These are phyloP conservation scores for Jamesozyma jinghongensis DNA, from an alignment of 805 yeast genomes.

Conservation along the genomic window DNA sequence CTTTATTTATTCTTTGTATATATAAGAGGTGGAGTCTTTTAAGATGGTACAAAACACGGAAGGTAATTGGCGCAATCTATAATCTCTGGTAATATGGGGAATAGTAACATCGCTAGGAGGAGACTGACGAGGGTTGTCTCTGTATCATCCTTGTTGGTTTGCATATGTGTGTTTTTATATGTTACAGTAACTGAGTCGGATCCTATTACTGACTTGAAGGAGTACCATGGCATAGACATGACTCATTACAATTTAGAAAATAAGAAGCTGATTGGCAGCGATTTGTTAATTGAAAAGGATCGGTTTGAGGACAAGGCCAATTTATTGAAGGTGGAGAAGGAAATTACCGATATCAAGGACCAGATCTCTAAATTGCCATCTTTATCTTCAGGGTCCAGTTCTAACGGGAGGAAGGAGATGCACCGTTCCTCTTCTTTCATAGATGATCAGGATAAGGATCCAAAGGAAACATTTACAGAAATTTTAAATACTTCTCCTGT, in stretches of 20 bases:
- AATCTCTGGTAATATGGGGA: too few species aligned
- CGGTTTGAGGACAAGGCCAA: too few species aligned
- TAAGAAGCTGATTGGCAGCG: not conserved
- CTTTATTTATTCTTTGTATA: too few species aligned
- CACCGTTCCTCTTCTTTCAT: too few species aligned
- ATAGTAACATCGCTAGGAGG: too few species aligned
- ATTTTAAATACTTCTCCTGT: constrained; percentile 55
- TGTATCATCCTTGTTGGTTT: not conserved
- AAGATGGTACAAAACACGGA: too few species aligned
- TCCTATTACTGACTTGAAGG: too few species aligned
- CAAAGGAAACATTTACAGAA: constrained; percentile 31
- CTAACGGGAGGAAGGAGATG: not conserved
- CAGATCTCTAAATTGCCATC: not conserved
- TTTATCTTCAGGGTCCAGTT: too few species aligned
- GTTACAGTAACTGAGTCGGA: not conserved
- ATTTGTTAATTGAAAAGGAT: too few species aligned
- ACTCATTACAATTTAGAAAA: not conserved
- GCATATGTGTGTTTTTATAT: not conserved
- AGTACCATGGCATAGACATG: not conserved
- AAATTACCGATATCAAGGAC: constrained; percentile 1
- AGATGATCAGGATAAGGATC: not conserved
- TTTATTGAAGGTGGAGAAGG: constrained; percentile 3
- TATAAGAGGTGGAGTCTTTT: too few species aligned
- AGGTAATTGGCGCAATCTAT: too few species aligned
- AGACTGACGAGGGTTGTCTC: not conserved